Evolutionary conservation across 495 filamentous ascomycete genomes (phyloP).

Genomic region (Ramalina intermedia): DNA sequence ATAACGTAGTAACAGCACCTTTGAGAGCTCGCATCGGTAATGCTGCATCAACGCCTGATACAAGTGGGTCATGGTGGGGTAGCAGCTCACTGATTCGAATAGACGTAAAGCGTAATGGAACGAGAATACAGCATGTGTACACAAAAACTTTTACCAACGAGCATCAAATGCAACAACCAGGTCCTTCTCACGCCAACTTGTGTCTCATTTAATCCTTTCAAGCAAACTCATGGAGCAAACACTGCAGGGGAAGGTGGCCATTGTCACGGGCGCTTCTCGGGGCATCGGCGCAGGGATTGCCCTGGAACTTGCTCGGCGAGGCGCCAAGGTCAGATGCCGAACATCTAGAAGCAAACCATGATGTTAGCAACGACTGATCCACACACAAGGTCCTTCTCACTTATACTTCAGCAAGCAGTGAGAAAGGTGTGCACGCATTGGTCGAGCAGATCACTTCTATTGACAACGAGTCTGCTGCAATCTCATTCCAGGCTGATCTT

Average conservation of each 20-base stretch:
- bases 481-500: conserved; percentile 24
- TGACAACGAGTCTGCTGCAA: conserved; percentile 20
- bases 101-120: no score
- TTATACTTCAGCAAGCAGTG: conserved; percentile 26
- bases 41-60: no score
- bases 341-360: not conserved
- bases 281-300: conserved; percentile 23
- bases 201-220: no score
- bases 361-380: not conserved
- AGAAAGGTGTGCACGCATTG: conserved; percentile 18
- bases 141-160: no score
- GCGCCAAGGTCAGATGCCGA: conserved; percentile 15
- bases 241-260: conserved; percentile 33
- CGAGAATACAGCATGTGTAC: no score
- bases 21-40: no score
- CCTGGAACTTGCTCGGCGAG: conserved; percentile 17
- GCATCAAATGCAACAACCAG: no score
- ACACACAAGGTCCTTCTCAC: conserved; percentile 24
- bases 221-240: not conserved
- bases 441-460: conserved; percentile 20
- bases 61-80: no score
- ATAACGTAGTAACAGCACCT: no score
- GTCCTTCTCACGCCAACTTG: no score
- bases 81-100: no score
- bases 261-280: conserved; percentile 27